A percentile compares a stretch with the other conserved stretches of the same genome.
These are phyloP conservation scores for Ceratocystis alfenasii DNA, from an alignment of 2,329 filamentous ascomycete genomes.

Conservation along the genomic window DNA sequence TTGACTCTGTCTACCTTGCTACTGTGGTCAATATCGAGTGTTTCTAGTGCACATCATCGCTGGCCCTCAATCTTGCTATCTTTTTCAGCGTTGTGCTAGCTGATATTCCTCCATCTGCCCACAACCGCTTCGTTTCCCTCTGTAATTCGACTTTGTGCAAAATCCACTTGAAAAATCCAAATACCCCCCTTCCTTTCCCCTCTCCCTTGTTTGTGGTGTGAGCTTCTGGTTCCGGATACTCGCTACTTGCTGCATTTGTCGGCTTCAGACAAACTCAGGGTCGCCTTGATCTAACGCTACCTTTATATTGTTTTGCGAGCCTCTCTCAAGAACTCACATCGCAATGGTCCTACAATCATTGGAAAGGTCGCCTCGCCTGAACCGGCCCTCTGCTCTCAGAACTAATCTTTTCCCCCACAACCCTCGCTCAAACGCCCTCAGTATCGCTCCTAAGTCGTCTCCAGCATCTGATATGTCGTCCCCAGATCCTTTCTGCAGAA, in stretches of 20 bases:
- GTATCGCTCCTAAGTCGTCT: background rate
- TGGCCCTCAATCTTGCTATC: background rate
- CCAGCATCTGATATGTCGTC: background rate
- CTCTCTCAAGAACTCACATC: too few species aligned
- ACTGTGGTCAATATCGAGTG: background rate
- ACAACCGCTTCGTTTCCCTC: background rate
- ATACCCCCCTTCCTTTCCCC: background rate
- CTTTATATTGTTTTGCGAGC: background rate
- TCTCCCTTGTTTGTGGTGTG: background rate
- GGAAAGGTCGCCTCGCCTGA: slow-evolving; percentile 6
- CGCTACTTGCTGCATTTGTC: background rate
- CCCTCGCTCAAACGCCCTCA: background rate
- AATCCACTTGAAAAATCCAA: background rate
- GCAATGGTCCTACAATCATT: slow-evolving; percentile 10
- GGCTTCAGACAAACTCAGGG: background rate
- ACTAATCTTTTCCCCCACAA: background rate
- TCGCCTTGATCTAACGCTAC: background rate
- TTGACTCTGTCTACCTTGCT: background rate
- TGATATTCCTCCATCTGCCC: background rate
- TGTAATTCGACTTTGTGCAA: background rate
- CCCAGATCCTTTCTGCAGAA: background rate
- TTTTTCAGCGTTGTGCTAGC: too few species aligned
- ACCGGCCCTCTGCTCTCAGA: background rate
- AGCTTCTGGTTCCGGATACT: slow-evolving; percentile 3
- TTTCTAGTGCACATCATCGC: background rate